phyloP scores from a whole-genome alignment of 2,329 filamentous ascomycete genomes.

The Monosporascus sp. region DNA sequence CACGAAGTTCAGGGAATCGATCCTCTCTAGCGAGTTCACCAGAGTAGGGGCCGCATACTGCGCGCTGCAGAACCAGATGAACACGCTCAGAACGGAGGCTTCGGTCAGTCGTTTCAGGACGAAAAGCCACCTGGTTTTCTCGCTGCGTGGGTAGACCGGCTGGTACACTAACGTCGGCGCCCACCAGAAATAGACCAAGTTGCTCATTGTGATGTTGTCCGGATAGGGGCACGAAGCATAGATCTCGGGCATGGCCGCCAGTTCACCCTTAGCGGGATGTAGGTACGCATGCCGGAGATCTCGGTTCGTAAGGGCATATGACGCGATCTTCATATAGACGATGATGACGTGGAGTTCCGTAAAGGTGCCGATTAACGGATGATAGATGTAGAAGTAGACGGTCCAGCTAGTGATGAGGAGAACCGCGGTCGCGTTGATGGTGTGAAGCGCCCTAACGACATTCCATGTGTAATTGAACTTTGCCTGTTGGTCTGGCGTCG shows the following conservation, averaged over 20 bases:
- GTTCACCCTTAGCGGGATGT: constrained; percentile 62
- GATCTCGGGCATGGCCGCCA: constrained; percentile 69
- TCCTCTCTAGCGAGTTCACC: constrained; percentile 83
- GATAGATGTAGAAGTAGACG: constrained; percentile 87
- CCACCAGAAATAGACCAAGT: constrained; percentile 96
- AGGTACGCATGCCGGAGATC: constrained; percentile 89
- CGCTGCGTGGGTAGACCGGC: constrained; percentile 85
- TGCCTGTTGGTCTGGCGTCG: constrained; percentile 55
- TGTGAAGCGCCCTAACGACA: constrained; percentile 73
- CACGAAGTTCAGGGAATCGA: constrained; percentile 71
- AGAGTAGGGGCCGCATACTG: constrained; percentile 92
- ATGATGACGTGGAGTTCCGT: constrained; percentile 89
- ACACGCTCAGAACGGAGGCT: constrained; percentile 69
- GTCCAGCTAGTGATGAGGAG: constrained; percentile 75
- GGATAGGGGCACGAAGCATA: constrained; percentile 86
- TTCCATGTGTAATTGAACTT: constrained; percentile 74
- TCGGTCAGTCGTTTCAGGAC: constrained; percentile 79
- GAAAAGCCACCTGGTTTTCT: constrained; percentile 78
- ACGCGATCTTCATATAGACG: constrained; percentile 93
- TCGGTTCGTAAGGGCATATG: constrained; percentile 93
- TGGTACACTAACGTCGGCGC: constrained; percentile 95
- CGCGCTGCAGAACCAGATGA: constrained; percentile 92
- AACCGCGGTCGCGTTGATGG: constrained; percentile 75
- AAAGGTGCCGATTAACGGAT: constrained; percentile 87
- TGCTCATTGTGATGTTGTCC: constrained; percentile 79